Evolutionary conservation across 139 green algal species (phyloP).

Genomic region (Parachlorella kessleri): DNA sequence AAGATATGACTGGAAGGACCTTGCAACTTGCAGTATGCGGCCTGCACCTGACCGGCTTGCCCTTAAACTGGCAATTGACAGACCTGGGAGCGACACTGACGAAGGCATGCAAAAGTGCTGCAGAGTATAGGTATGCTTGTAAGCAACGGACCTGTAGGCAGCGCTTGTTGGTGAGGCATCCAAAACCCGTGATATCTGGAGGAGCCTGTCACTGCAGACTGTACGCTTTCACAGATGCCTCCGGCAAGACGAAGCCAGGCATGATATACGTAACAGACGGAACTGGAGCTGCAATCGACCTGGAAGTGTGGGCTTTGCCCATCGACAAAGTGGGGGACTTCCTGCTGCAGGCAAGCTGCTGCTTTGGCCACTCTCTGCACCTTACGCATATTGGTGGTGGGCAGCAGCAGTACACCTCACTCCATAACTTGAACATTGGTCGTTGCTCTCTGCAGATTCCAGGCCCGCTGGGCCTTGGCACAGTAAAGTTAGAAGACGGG

Average conservation of each 20-base stretch:
- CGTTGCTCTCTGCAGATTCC: conserved; percentile 19
- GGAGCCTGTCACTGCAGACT: conserved; percentile 10
- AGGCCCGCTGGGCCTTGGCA: conserved; percentile 65
- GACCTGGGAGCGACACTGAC: conserved; percentile 54
- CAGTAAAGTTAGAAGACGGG: conserved; percentile 67
- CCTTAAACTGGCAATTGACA: conserved; percentile 65
- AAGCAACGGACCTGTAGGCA: not conserved
- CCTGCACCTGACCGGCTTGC: conserved; percentile 58
- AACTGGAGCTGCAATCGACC: conserved; percentile 36
- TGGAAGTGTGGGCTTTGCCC: conserved; percentile 74
- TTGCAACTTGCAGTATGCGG: conserved; percentile 43
- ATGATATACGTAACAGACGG: conserved; percentile 28
- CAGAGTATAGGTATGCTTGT: conserved; percentile 46
- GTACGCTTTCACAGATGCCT: conserved; percentile 35
- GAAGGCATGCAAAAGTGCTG: conserved; percentile 44
- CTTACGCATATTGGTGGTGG: too few species aligned
- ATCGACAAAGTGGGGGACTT: conserved; percentile 60
- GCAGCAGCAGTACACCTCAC: too few species aligned
- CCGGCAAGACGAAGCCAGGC: conserved; percentile 41
- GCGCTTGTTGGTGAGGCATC: not conserved
- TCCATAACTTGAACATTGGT: not conserved
- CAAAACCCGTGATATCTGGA: not conserved
- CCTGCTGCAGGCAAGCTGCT: conserved; percentile 19
- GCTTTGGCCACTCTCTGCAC: too few species aligned
- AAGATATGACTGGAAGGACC: not conserved